Percentiles rank a stretch among this genome's conserved stretches.
Conservation (phyloP, 129 eudicot species). For the Flaveria trinervia region DNA sequence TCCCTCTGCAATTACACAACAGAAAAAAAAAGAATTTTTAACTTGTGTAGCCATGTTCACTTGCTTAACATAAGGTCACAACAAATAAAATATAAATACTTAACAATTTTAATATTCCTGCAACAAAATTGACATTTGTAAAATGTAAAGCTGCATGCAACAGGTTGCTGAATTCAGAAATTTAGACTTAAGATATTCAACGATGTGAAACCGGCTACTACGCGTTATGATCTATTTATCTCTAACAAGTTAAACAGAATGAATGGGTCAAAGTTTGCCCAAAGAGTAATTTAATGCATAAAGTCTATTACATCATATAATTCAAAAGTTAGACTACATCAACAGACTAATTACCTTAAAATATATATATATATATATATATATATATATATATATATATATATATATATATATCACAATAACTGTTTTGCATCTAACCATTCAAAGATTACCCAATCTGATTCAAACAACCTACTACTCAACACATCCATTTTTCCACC, state of each 20-base stretch:
- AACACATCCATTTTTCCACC: neutral
- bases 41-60: neutral
- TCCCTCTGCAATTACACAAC: conserved; percentile 38
- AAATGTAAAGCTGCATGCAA: neutral
- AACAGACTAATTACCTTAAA: no score
- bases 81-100: neutral
- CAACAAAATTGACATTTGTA: conserved; percentile 6
- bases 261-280: neutral
- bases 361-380: no score
- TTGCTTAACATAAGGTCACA: neutral
- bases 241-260: neutral
- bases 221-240: no score
- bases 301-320: neutral
- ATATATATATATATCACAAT: neutral
- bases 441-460: neutral
- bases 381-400: neutral
- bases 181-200: neutral
- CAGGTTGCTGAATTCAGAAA: neutral
- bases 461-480: neutral
- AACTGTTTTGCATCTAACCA: neutral
- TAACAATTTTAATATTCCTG: neutral
- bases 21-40: neutral
- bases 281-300: neutral
- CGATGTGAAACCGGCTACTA: neutral
- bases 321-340: neutral